phyloP scores from a whole-genome alignment of 2,329 filamentous ascomycete genomes.

The Beauveria pseudobassiana region DNA sequence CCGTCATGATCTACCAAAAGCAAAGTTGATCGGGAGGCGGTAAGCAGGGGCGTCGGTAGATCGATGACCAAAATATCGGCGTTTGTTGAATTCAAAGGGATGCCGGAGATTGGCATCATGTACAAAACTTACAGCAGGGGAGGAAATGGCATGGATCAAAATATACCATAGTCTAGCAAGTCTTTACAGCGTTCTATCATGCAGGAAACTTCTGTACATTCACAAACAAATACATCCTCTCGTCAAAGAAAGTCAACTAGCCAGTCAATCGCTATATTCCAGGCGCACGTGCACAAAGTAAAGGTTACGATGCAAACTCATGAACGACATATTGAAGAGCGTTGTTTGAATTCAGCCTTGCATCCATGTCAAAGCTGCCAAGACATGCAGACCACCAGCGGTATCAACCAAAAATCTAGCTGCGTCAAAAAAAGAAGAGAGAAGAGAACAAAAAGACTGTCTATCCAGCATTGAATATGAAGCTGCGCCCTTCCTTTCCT shows the following conservation, averaged over 20 bases:
- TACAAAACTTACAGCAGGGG: background rate
- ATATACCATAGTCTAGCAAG: background rate
- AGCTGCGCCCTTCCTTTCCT: background rate
- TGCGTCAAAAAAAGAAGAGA: constrained; percentile 12
- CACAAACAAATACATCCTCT: background rate
- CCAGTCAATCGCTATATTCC: too few species aligned
- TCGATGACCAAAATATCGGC: background rate
- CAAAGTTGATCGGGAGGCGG: too few species aligned
- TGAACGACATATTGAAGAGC: too few species aligned
- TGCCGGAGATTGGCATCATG: background rate
- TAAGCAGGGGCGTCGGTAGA: background rate
- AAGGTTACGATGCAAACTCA: background rate
- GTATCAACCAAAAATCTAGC: constrained; percentile 15
- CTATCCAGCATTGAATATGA: constrained; percentile 5
- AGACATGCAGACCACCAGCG: background rate
- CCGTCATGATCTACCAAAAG: too few species aligned
- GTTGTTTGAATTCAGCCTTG: background rate
- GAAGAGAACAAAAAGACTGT: constrained; percentile 10
- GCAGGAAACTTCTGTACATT: constrained; percentile 1
- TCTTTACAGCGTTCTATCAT: constrained; percentile 1
- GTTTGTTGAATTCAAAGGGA: background rate
- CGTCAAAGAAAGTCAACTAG: too few species aligned
- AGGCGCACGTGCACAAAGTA: background rate
- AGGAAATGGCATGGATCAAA: background rate
- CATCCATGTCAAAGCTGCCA: background rate